Conservation (phyloP, 148 eudicot species). For the Amaranthus hypochondriacus region DNA sequence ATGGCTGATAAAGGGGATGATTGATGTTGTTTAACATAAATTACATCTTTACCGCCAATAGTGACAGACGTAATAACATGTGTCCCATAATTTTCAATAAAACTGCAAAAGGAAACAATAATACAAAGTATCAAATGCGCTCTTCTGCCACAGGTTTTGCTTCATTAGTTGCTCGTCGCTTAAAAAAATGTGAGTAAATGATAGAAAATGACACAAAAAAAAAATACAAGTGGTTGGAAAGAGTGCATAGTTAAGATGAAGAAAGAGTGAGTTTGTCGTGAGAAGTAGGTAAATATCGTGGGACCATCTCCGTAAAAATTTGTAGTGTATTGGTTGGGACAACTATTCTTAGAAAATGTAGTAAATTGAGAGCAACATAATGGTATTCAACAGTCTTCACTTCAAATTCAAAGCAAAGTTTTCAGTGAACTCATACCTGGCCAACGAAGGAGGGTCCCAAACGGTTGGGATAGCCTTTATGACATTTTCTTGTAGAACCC, state of each 20-base stretch:
- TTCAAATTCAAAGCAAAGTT: neutral
- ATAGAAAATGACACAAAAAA: no score
- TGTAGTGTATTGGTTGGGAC: no score
- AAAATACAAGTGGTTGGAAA: no score
- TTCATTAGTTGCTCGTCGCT: no score
- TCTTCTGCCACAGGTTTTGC: no score
- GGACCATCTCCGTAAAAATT: no score
- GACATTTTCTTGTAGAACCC: constrained; percentile 61
- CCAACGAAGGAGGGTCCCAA: constrained; percentile 87
- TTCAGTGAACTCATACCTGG: constrained; percentile 46
- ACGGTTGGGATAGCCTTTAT: constrained; percentile 58
- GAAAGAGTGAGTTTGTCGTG: no score
- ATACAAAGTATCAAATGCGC: neutral
- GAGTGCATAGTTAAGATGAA: no score
- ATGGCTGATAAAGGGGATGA: constrained; percentile 64
- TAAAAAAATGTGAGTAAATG: no score
- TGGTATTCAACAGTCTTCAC: neutral
- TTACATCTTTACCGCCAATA: constrained; percentile 88
- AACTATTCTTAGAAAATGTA: no score
- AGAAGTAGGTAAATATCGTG: no score
- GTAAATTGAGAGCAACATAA: neutral
- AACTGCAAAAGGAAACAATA: constrained; percentile 38
- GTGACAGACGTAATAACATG: constrained; percentile 86
- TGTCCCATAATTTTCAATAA: constrained; percentile 82
- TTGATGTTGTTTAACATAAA: constrained; percentile 74